These are phyloP conservation scores for Byssoonygena ceratinophila DNA, from an alignment of 2,329 filamentous ascomycete genomes.

Conservation along the genomic window DNA sequence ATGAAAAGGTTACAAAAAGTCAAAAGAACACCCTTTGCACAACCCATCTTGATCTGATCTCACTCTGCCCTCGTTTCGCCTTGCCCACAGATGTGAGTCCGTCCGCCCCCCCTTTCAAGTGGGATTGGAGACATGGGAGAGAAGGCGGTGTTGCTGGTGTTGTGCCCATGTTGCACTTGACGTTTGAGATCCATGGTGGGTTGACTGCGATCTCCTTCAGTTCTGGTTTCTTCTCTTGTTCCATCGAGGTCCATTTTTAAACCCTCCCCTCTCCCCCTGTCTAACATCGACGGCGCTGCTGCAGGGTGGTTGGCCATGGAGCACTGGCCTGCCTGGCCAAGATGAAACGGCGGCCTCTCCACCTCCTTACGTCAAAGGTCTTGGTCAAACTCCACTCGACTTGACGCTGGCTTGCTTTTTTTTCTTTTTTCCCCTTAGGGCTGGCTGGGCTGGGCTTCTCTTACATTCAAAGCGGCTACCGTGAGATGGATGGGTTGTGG, in stretches of 20 bases:
- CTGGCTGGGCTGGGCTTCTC: neutral
- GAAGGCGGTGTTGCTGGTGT: neutral
- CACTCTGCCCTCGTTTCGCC: neutral
- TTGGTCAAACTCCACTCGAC: neutral
- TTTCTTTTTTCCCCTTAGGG: neutral
- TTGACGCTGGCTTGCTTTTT: neutral
- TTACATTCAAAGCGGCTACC: neutral
- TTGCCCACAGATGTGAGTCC: too few species aligned
- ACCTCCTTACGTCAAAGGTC: neutral
- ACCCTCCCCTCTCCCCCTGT: neutral
- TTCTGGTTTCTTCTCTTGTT: neutral
- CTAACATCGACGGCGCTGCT: neutral
- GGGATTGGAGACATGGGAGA: neutral
- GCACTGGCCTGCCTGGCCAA: constrained; percentile 1
- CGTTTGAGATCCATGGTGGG: constrained; percentile 12
- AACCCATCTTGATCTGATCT: neutral
- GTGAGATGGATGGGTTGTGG: too few species aligned
- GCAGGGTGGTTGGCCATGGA: constrained; percentile 3
- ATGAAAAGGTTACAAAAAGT: neutral
- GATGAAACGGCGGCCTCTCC: neutral
- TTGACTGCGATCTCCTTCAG: neutral
- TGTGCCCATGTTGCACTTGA: constrained; percentile 11
- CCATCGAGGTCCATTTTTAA: constrained; percentile 5
- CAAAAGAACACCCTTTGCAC: neutral
- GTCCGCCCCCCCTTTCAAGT: too few species aligned